Conservation (phyloP, 1,284 basidiomycete genomes). For the Inonotus obliquus region DNA sequence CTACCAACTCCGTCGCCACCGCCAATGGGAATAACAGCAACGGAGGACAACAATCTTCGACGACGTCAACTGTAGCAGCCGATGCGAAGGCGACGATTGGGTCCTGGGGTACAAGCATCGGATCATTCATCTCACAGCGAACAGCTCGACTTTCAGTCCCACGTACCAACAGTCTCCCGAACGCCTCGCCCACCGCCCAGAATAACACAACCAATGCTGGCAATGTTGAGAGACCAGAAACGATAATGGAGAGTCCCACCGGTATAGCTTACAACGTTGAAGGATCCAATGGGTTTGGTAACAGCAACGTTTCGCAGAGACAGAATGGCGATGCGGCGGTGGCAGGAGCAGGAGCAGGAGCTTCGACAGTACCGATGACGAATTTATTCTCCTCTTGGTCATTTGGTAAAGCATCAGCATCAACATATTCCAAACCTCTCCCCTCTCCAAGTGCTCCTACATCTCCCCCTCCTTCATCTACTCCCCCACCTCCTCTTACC, state of each 20-base stretch:
- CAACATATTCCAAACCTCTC: not conserved
- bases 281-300: too few species aligned
- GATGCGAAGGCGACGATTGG: conserved; percentile 35
- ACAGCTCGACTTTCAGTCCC: conserved; percentile 33
- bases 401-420: conserved; percentile 1
- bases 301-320: not conserved
- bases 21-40: conserved; percentile 1
- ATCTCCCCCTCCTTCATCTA: not conserved
- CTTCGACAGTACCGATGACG: conserved; percentile 1
- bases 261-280: not conserved
- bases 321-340: not conserved
- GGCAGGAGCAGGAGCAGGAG: not conserved
- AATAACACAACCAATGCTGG: not conserved
- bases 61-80: conserved; percentile 23
- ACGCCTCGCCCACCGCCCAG: not conserved
- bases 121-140: conserved; percentile 51
- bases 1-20: too few species aligned
- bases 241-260: not conserved
- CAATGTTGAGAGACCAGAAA: not conserved
- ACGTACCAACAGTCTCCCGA: conserved; percentile 8
- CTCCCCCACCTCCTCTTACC: not conserved
- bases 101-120: conserved; percentile 55
- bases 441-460: not conserved
- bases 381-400: conserved; percentile 15
- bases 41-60: conserved; percentile 24